Evolutionary conservation across 176 grass and related monocot species (phyloP), one percentile per base, ranked within the genome.

Genomic region (Musa troglodytarum): DNA sequence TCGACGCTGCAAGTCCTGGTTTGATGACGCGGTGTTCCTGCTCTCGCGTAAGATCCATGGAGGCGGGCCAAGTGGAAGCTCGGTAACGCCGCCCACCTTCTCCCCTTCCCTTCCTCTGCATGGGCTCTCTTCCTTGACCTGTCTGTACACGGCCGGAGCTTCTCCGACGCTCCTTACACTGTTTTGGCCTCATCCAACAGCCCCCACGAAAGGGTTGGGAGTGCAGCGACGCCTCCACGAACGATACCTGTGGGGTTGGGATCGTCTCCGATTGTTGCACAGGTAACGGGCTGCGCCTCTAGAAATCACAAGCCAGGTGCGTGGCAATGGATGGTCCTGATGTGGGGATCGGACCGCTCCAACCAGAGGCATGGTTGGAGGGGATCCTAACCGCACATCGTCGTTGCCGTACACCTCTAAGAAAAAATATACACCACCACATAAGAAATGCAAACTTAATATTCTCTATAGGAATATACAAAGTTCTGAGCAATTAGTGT

Each of bases 151-250:
- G 29, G 21, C 22, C 51, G 71, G 16, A 29, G 29, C 29, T 29
- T 29, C 23, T 73, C 29, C 29, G 34, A 34, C 14, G 34, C 10
- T 56, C 49, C 77, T 43, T 54, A 24, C 55, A 52, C 49, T 96
- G 80, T 92, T 90, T 92, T 71, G 81, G 68, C 55, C 88, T 90
- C 87, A 92, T 92, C 87, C 70, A 92, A 92, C 70, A 92, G 90
- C 87, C 75, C 79, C 87, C 90, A 90, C 88, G 85, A 90, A 62
- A 86, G 78, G 77, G 72, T 93, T 85, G 84, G 83, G 81, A 88
- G 93, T 87, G 85, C 88, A 93, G 34, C 80, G 83, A 85, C 82
- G 82, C 88, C 86, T 78, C 88, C 84, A 93, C 91, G 91, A 55
- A 93, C 81, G 77, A 83, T 57, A 55, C 68, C 11, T 17, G 13